phyloP scores from a whole-genome alignment of 805 yeast genomes.

The Cyberlindnera japonica region DNA sequence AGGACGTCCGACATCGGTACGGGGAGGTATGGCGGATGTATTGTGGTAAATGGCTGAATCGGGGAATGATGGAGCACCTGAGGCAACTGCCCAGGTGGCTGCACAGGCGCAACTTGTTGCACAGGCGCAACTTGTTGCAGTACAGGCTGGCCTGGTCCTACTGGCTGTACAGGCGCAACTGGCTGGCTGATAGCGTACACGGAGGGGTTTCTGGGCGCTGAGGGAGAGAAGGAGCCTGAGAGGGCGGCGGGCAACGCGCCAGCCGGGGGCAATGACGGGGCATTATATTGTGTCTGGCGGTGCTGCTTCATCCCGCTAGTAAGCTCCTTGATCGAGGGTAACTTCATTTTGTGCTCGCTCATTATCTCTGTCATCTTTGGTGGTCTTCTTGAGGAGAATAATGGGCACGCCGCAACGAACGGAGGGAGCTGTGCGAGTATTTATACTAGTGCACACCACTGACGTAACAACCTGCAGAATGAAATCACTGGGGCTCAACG shows the following conservation, averaged over 20 bases:
- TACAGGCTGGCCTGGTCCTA: no score
- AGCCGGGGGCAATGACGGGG: neutral
- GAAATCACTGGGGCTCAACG: slow-evolving; percentile 4
- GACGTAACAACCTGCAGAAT: slow-evolving; percentile 6
- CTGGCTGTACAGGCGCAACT: no score
- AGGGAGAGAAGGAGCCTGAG: slow-evolving; percentile 6
- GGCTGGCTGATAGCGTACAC: slow-evolving; percentile 1
- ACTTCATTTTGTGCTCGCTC: slow-evolving; percentile 13
- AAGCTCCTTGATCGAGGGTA: slow-evolving; percentile 22
- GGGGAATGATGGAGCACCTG: slow-evolving; percentile 3
- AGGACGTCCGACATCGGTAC: no score
- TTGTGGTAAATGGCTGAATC: slow-evolving; percentile 1
- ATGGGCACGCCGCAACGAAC: neutral
- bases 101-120: no score
- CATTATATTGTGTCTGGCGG: neutral
- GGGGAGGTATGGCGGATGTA: no score
- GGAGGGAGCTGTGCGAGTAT: neutral
- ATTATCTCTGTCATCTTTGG: slow-evolving; percentile 7
- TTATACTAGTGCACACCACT: neutral
- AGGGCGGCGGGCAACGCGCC: neutral
- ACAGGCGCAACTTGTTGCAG: no score
- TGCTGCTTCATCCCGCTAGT: slow-evolving; percentile 14
- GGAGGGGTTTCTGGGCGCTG: slow-evolving; percentile 6
- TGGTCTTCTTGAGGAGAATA: neutral
- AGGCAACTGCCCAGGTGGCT: neutral